phyloP scores from a whole-genome alignment of 352 stramenopile species.

The Phytopythium mirpurense region DNA sequence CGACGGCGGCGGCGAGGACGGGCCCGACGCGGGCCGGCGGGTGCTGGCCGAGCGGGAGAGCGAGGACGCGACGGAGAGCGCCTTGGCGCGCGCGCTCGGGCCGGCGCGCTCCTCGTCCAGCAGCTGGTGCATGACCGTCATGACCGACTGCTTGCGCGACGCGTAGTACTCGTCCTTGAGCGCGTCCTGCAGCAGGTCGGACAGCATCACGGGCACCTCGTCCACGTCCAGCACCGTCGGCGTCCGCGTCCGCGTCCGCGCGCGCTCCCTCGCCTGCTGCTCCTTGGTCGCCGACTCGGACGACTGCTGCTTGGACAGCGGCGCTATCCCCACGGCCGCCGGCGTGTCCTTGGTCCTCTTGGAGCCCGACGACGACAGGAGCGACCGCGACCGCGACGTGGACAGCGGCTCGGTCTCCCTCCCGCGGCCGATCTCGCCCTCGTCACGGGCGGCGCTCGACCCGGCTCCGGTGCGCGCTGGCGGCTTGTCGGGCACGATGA shows the following conservation, averaged over 20 bases:
- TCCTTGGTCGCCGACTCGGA: neutral
- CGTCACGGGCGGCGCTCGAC: too few relatives aligned
- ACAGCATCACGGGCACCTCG: conserved; percentile 2
- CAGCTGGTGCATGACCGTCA: conserved; percentile 57
- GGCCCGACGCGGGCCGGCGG: neutral
- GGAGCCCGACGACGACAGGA: neutral
- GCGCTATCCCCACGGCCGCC: neutral
- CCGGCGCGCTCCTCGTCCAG: conserved; percentile 36
- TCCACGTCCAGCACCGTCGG: conserved; percentile 1
- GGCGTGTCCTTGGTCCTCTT: too few relatives aligned
- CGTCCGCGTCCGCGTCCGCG: neutral
- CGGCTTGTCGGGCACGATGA: conserved; percentile 21
- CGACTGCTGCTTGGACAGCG: neutral
- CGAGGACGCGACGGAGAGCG: conserved; percentile 1
- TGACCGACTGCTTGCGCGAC: conserved; percentile 31
- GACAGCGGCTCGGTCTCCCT: neutral
- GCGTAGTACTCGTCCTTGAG: conserved; percentile 22
- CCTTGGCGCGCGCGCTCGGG: conserved; percentile 16
- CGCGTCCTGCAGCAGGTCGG: conserved; percentile 15
- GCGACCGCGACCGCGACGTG: neutral
- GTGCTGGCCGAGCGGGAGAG: too few relatives aligned
- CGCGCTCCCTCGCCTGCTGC: too few relatives aligned
- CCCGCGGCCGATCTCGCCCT: neutral
- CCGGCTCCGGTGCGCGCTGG: too few relatives aligned
- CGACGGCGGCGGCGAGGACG: neutral